These are phyloP conservation scores for Chenopodium formosanum DNA, from an alignment of 148 eudicot genomes.

Conservation along the genomic window DNA sequence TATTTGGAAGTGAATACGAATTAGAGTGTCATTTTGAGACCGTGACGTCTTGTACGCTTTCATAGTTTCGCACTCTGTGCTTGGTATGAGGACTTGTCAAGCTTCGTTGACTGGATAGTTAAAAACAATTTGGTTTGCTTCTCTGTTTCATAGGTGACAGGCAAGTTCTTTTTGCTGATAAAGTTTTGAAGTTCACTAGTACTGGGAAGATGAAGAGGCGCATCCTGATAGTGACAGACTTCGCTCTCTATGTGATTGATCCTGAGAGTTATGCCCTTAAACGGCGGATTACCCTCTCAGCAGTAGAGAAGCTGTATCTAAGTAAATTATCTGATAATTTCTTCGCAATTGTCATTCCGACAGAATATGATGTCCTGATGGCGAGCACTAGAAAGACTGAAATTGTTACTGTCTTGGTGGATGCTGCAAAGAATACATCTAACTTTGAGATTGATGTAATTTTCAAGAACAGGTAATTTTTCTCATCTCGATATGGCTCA, in stretches of 20 bases:
- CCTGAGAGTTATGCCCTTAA: constrained; percentile 73
- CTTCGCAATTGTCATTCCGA: constrained; percentile 74
- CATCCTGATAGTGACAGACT: constrained; percentile 58
- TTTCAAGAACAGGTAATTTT: constrained; percentile 66
- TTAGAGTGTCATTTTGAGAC: background rate
- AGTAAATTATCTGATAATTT: constrained; percentile 87
- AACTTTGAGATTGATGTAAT: constrained; percentile 77
- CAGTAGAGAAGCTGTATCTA: constrained; percentile 80
- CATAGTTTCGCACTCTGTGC: background rate
- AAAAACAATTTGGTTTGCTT: background rate
- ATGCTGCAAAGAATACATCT: constrained; percentile 67
- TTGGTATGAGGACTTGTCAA: background rate
- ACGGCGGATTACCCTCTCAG: constrained; percentile 78
- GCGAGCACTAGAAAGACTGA: constrained; percentile 92
- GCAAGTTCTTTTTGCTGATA: constrained; percentile 81
- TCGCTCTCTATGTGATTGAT: constrained; percentile 71
- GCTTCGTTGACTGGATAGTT: background rate
- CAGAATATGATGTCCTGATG: constrained; percentile 92
- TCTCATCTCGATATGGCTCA: background rate
- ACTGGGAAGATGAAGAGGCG: constrained; percentile 87
- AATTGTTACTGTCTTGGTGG: constrained; percentile 68
- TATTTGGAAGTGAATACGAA: background rate
- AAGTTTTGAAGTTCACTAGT: constrained; percentile 84
- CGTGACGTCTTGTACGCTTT: background rate
- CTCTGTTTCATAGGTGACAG: constrained; percentile 58